Conservation (phyloP, 805 yeast species). For the Yarrowia osloensis region DNA sequence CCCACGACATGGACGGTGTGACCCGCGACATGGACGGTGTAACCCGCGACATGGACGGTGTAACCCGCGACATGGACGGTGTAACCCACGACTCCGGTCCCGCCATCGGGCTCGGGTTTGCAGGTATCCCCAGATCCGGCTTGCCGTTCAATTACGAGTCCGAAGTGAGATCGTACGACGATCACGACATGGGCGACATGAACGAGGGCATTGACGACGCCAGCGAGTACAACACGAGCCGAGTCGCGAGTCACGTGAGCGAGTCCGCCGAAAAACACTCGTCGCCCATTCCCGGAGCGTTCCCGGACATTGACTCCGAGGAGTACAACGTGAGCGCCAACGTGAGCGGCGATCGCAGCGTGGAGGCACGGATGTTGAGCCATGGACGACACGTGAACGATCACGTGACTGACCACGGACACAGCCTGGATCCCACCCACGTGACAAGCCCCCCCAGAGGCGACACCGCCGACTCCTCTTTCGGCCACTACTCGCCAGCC, state of each 20-base stretch:
- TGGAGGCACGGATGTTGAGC: too few species aligned
- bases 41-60: too few species aligned
- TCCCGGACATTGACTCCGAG: neutral
- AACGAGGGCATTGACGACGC: neutral
- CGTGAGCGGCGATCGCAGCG: neutral
- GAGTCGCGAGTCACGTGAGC: too few species aligned
- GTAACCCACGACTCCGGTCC: neutral
- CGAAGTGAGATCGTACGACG: neutral
- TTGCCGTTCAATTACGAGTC: neutral
- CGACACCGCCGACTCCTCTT: neutral
- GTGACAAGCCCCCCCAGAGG: too few species aligned
- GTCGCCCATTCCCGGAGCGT: neutral
- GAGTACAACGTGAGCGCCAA: neutral
- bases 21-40: neutral
- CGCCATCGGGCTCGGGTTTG: conserved; percentile 1
- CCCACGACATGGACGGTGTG: neutral
- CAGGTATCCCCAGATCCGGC: conserved; percentile 4
- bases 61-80: too few species aligned
- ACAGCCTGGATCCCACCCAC: neutral
- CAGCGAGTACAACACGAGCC: too few species aligned
- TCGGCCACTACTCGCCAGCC: conserved; percentile 1
- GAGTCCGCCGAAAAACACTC: too few species aligned
- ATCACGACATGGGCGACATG: neutral
- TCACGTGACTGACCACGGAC: too few species aligned
- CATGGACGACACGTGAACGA: too few species aligned